Conservation (phyloP, 2,329 filamentous ascomycete species). For the Aureobasidium sp. region DNA sequence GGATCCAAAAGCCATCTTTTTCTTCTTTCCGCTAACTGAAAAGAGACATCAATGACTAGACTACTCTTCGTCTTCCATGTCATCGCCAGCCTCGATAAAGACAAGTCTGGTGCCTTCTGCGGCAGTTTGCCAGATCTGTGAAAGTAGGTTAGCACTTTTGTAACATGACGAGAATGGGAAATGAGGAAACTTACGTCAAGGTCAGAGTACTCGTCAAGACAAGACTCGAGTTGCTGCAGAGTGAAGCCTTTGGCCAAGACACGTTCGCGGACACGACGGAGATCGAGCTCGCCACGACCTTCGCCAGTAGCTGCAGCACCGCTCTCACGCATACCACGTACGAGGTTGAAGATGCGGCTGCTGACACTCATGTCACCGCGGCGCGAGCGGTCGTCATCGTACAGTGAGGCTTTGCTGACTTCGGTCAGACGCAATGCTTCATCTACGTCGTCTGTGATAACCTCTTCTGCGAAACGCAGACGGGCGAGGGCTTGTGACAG, state of each 20-base stretch:
- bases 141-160: slow-evolving; percentile 26
- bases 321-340: slow-evolving; percentile 78
- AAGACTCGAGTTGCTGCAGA: slow-evolving; percentile 79
- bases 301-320: slow-evolving; percentile 74
- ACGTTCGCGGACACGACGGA: slow-evolving; percentile 82
- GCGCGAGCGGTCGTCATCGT: slow-evolving; percentile 58
- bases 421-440: slow-evolving; percentile 87
- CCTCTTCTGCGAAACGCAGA: slow-evolving; percentile 76
- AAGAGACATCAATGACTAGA: neutral
- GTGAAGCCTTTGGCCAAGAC: slow-evolving; percentile 97
- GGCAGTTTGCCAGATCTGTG: slow-evolving; percentile 49
- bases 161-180: neutral
- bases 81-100: slow-evolving; percentile 48
- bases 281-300: slow-evolving; percentile 69
- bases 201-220: slow-evolving; percentile 81
- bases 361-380: slow-evolving; percentile 67
- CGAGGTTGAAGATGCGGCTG: slow-evolving; percentile 90
- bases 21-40: no score
- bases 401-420: slow-evolving; percentile 85
- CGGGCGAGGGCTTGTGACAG: slow-evolving; percentile 89
- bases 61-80: slow-evolving; percentile 28
- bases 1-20: no score
- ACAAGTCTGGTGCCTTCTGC: slow-evolving; percentile 48
- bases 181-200: slow-evolving; percentile 67
- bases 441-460: slow-evolving; percentile 88